Percentiles rank a stretch among this genome's conserved stretches.
Evolutionary conservation across 2,329 filamentous ascomycete species (phyloP).

Genomic region (Cordyceps fumosorosea): DNA sequence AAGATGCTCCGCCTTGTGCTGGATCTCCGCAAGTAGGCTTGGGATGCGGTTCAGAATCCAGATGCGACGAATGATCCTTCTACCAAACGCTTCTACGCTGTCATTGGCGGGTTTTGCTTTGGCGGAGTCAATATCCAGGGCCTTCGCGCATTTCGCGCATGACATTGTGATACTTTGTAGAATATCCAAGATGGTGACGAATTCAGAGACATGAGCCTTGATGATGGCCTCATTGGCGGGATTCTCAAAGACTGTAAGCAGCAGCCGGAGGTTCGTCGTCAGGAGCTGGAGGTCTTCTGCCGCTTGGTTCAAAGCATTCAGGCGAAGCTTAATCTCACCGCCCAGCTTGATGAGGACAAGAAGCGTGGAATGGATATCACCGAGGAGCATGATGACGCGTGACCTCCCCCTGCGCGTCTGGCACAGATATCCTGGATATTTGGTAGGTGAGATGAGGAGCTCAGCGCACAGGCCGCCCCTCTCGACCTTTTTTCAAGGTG

Average conservation of each 20-base stretch:
- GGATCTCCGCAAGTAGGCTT: slow-evolving; percentile 14
- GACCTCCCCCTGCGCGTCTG: too few relatives aligned
- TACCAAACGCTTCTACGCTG: slow-evolving; percentile 8
- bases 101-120: neutral
- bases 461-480: too few relatives aligned
- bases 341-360: slow-evolving; percentile 14
- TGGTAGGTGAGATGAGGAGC: too few relatives aligned
- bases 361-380: neutral
- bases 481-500: too few relatives aligned
- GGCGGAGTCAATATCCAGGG: slow-evolving; percentile 11
- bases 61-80: slow-evolving; percentile 12
- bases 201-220: slow-evolving; percentile 14
- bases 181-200: slow-evolving; percentile 14
- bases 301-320: slow-evolving; percentile 15
- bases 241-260: neutral
- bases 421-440: too few relatives aligned
- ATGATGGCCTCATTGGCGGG: neutral
- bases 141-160: slow-evolving; percentile 15
- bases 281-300: slow-evolving; percentile 14
- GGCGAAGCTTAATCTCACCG: slow-evolving; percentile 13
- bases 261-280: slow-evolving; percentile 11
- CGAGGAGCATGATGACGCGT: neutral
- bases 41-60: slow-evolving; percentile 14
- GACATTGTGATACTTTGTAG: slow-evolving; percentile 15
- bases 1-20: slow-evolving; percentile 12